These are phyloP conservation scores for Dactylellina leptospora DNA, from an alignment of 2,329 filamentous ascomycete species.

Conservation along the genomic window DNA sequence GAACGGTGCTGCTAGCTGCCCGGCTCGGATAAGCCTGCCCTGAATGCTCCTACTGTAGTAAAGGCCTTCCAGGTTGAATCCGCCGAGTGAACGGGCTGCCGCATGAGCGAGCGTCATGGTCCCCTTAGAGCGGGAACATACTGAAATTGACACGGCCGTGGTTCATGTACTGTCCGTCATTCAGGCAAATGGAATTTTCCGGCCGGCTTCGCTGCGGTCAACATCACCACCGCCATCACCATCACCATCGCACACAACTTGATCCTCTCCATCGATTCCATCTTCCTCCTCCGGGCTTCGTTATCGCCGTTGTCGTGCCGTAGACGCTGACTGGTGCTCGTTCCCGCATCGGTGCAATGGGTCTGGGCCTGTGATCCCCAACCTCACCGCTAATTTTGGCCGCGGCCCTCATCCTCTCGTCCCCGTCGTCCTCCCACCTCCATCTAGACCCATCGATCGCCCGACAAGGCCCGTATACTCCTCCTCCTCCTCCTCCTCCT, in stretches of 20 bases:
- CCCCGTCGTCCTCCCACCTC: too few species aligned
- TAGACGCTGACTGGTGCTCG: too few species aligned
- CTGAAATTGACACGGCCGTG: neutral
- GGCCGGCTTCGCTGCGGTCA: conserved; percentile 37
- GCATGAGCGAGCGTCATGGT: conserved; percentile 5
- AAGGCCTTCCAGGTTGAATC: conserved; percentile 23
- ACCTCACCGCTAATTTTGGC: conserved; percentile 21
- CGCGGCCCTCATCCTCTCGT: too few species aligned
- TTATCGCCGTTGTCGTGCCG: too few species aligned
- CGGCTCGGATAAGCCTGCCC: conserved; percentile 53
- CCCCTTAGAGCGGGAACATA: conserved; percentile 25
- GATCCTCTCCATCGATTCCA: neutral
- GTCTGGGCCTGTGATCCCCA: neutral
- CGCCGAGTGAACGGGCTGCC: conserved; percentile 10
- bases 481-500: neutral
- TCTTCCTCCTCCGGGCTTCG: too few species aligned
- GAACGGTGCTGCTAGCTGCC: conserved; percentile 21
- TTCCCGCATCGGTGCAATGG: too few species aligned
- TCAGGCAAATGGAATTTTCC: conserved; percentile 47
- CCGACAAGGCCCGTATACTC: too few species aligned
- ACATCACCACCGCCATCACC: conserved; percentile 8
- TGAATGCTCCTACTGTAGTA: conserved; percentile 17
- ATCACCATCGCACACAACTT: neutral
- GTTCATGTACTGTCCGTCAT: neutral
- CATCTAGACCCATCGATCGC: too few species aligned